Percentiles rank a stretch among this genome's conserved stretches.
phyloP scores from a whole-genome alignment of 2,329 filamentous ascomycete genomes.

The Aspergillus novoparasiticus region DNA sequence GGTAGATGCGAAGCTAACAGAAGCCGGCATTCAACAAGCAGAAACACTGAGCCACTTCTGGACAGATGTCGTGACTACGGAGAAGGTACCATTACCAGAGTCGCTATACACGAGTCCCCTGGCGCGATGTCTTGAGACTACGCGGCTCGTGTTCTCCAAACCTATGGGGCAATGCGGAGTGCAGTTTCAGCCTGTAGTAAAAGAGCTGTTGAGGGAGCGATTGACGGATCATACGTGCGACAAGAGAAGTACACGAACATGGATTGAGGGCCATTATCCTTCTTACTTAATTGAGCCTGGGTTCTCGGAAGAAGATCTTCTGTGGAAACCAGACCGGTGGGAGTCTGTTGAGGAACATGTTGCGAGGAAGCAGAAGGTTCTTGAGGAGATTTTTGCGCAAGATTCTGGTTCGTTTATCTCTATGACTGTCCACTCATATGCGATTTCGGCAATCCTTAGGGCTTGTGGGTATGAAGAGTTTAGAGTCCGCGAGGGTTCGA shows the following conservation, averaged over 20 bases:
- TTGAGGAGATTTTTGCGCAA: not conserved
- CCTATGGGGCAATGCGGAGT: not conserved
- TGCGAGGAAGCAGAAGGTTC: not conserved
- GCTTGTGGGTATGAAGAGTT: not conserved
- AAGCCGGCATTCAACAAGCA: not conserved
- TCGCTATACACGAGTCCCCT: not conserved
- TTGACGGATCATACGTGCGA: not conserved
- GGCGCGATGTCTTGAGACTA: not conserved
- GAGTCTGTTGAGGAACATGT: not conserved
- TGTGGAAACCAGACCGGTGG: not conserved
- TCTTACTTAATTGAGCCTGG: not conserved
- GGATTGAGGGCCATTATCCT: not conserved
- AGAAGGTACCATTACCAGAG: not conserved
- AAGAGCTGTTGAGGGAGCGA: not conserved
- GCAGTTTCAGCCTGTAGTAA: not conserved
- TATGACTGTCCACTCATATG: not conserved
- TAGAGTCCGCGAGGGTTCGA: not conserved
- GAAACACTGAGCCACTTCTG: not conserved
- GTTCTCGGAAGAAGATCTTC: not conserved
- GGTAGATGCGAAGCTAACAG: not conserved
- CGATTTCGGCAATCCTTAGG: not conserved
- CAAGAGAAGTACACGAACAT: not conserved
- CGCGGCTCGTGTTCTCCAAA: not conserved
- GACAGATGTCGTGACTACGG: not conserved
- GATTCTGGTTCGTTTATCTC: not conserved